These are phyloP conservation scores for Phascolomyces articulosus DNA, from an alignment of 371 early-diverging fungal genomes.

Conservation along the genomic window DNA sequence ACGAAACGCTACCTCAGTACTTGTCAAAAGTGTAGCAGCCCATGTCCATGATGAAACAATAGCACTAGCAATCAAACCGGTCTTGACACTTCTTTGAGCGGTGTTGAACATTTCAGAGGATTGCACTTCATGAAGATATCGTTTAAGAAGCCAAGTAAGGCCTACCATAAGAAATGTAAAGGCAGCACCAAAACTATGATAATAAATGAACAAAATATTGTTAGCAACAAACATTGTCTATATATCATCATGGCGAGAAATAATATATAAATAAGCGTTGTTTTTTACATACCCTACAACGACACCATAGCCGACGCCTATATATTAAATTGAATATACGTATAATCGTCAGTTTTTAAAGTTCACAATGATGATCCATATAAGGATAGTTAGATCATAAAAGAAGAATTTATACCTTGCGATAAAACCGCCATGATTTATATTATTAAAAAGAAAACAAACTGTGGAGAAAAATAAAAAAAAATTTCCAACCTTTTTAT, in stretches of 20 bases:
- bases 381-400: background rate
- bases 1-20: slow-evolving; percentile 69
- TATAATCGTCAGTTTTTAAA: too few species aligned
- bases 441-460: background rate
- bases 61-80: slow-evolving; percentile 72
- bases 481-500: too few species aligned
- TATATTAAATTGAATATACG: background rate
- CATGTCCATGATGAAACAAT: slow-evolving; percentile 73
- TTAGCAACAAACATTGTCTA: too few species aligned
- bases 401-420: slow-evolving; percentile 22
- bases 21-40: slow-evolving; percentile 70
- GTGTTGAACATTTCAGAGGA: slow-evolving; percentile 74
- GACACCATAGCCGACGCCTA: slow-evolving; percentile 44
- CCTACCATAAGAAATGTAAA: slow-evolving; percentile 65
- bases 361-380: background rate
- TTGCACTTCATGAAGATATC: slow-evolving; percentile 63
- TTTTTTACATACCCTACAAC: slow-evolving; percentile 45
- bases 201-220: background rate
- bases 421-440: slow-evolving; percentile 32
- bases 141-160: slow-evolving; percentile 61
- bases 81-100: slow-evolving; percentile 64
- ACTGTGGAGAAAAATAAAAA: too few species aligned
- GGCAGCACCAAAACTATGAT: slow-evolving; percentile 54
- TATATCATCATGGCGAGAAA: too few species aligned
- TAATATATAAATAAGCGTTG: too few species aligned